Percentiles rank a stretch among this genome's conserved stretches.
These are phyloP conservation scores for Suhomyces sp. DNA, from an alignment of 805 yeast genomes.

Conservation along the genomic window DNA sequence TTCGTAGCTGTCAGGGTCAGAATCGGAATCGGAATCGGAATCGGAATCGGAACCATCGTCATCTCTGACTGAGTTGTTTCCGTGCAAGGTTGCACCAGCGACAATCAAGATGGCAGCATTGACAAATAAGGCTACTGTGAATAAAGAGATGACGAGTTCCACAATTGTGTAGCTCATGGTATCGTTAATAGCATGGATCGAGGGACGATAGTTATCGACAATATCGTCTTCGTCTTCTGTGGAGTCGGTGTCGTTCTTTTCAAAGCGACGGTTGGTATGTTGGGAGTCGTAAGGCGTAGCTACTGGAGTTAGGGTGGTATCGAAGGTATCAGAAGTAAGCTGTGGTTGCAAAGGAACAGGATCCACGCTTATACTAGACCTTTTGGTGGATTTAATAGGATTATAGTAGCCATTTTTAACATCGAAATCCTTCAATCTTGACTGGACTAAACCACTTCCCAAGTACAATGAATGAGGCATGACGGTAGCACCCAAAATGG, in stretches of 20 bases:
- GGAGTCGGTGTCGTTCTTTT: slow-evolving; percentile 6
- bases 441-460: slow-evolving; percentile 86
- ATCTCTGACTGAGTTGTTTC: slow-evolving; percentile 7
- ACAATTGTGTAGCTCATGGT: slow-evolving; percentile 78
- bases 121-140: slow-evolving; percentile 88
- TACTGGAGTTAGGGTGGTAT: slow-evolving; percentile 6
- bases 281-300: slow-evolving; percentile 8
- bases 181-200: slow-evolving; percentile 74
- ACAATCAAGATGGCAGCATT: slow-evolving; percentile 87
- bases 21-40: slow-evolving; percentile 14
- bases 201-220: slow-evolving; percentile 58
- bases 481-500: slow-evolving; percentile 89
- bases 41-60: slow-evolving; percentile 16
- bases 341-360: not conserved
- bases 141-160: slow-evolving; percentile 76
- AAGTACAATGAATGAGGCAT: slow-evolving; percentile 89
- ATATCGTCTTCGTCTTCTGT: slow-evolving; percentile 24
- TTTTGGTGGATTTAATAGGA: not conserved
- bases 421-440: slow-evolving; percentile 77
- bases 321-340: not conserved
- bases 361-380: not conserved
- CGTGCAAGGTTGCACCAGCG: slow-evolving; percentile 81
- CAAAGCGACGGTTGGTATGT: not conserved
- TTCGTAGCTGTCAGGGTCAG: slow-evolving; percentile 40
- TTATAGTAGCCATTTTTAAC: slow-evolving; percentile 55